phyloP scores from a whole-genome alignment of 129 eudicot species.

The Flaveria ramosissima region DNA sequence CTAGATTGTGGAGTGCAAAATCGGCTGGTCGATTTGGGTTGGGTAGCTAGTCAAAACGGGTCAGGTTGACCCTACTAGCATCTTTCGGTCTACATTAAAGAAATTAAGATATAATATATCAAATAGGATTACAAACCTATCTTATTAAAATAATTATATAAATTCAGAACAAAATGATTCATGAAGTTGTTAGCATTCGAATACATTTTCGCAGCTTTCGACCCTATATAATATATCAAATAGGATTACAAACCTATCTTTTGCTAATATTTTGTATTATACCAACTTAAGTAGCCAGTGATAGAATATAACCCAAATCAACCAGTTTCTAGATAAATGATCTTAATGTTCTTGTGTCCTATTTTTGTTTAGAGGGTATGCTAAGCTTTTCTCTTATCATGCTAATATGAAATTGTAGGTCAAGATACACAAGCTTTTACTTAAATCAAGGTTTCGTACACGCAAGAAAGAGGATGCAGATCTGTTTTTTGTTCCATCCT shows the following conservation, averaged over 20 bases:
- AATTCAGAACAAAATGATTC: not conserved
- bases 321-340: not conserved
- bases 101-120: not conserved
- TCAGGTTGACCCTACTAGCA: not conserved
- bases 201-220: not conserved
- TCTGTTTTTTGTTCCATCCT: conserved; percentile 83
- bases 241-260: not conserved
- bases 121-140: not conserved
- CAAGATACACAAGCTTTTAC: conserved; percentile 80
- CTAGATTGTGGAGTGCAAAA: not conserved
- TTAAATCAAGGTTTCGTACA: conserved; percentile 83
- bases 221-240: not conserved
- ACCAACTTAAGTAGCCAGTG: not conserved
- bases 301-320: not conserved
- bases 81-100: not conserved
- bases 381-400: not conserved
- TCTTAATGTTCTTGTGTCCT: not conserved
- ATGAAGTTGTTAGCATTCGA: not conserved
- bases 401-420: conserved; percentile 53
- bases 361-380: not conserved
- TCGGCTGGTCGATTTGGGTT: not conserved
- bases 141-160: not conserved
- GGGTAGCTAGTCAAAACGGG: not conserved
- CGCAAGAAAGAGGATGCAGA: conserved; percentile 76
- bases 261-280: not conserved